Percentiles rank a stretch among this genome's conserved stretches.
Conservation (phyloP, 768 basidiomycete genomes). For the Cantharellus cinnabarinus region DNA sequence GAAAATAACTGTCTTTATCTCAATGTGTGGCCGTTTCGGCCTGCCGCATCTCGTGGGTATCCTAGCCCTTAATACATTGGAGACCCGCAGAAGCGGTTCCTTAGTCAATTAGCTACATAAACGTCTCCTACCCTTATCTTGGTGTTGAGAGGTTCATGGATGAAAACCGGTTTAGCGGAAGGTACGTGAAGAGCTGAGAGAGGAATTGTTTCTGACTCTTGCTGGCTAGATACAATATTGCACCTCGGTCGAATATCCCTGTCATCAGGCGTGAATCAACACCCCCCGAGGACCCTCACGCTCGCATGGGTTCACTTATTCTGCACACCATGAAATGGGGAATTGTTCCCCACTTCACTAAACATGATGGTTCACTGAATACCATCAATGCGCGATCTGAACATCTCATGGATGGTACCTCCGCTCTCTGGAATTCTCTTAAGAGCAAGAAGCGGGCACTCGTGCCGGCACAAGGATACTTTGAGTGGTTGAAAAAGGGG, state of each 20-base stretch:
- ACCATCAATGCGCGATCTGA: conserved; percentile 87
- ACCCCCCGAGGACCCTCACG: no score
- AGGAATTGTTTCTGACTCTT: not conserved
- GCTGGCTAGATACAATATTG: conserved; percentile 47
- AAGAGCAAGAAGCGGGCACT: conserved; percentile 70
- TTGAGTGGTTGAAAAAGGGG: conserved; percentile 82
- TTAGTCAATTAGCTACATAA: no score
- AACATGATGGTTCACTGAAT: conserved; percentile 47
- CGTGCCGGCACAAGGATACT: conserved; percentile 68
- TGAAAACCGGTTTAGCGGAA: not conserved
- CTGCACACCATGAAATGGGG: conserved; percentile 37
- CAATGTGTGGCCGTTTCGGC: no score
- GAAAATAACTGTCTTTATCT: no score
- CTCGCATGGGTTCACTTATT: not conserved
- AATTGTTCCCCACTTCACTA: conserved; percentile 66
- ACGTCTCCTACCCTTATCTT: not conserved
- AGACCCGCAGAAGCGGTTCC: no score
- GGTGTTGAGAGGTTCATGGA: not conserved
- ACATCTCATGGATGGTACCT: conserved; percentile 43
- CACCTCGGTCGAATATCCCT: conserved; percentile 59
- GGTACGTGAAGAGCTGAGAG: not conserved
- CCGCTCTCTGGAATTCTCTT: conserved; percentile 68
- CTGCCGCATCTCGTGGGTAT: no score
- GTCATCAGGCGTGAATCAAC: conserved; percentile 31
- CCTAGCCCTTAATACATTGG: no score